Conservation (phyloP, 306 rosid species). For the Malus orientalis region DNA sequence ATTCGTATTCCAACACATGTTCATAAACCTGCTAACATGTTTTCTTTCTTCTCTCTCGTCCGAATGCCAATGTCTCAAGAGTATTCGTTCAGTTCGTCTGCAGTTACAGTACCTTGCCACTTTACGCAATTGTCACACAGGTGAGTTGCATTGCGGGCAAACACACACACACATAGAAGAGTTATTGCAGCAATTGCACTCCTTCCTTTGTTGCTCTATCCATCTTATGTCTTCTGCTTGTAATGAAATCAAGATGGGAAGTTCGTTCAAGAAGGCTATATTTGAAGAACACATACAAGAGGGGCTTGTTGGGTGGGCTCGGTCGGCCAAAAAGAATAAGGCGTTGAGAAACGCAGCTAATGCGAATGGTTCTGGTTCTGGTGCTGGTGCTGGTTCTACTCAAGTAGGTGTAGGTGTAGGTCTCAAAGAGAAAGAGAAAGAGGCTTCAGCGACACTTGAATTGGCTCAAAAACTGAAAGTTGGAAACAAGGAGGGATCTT, state of each 20-base stretch:
- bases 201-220: background rate
- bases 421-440: background rate
- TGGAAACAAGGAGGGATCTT: background rate
- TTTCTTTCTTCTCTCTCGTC: background rate
- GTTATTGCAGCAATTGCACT: background rate
- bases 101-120: constrained; percentile 32
- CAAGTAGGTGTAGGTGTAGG: background rate
- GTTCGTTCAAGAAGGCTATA: constrained; percentile 24
- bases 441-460: background rate
- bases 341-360: constrained; percentile 10
- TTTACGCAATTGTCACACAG: constrained; percentile 31
- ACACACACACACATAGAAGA: too few species aligned
- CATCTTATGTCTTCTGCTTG: background rate
- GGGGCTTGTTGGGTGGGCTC: constrained; percentile 25
- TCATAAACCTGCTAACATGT: background rate
- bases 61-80: constrained; percentile 10
- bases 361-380: background rate
- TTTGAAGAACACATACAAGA: constrained; percentile 23
- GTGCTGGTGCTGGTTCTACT: background rate
- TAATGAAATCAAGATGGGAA: constrained; percentile 24
- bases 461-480: background rate
- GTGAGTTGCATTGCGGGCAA: background rate
- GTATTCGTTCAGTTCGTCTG: constrained; percentile 25
- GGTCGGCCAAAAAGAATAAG: constrained; percentile 6
- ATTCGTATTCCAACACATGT: background rate